Percentiles rank a stretch among this genome's conserved stretches.
Evolutionary conservation across 495 filamentous ascomycete species (phyloP).

Genomic region (Tuber umbilicatum): DNA sequence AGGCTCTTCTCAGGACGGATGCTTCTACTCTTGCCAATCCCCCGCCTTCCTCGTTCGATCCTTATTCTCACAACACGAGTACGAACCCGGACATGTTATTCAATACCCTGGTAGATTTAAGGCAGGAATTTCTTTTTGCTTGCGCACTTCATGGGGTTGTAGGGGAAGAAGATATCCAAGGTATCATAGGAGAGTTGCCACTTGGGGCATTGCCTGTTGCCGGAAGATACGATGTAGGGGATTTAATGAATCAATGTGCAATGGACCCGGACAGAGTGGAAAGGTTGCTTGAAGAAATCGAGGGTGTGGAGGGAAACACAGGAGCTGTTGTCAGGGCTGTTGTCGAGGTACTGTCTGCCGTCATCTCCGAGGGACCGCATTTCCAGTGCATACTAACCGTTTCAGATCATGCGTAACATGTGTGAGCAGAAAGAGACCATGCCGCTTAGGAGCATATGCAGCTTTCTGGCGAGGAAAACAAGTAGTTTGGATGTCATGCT

Average conservation of each 20-base stretch:
- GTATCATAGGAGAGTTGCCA: constrained; percentile 75
- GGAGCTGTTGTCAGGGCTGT: constrained; percentile 80
- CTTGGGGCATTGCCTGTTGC: constrained; percentile 71
- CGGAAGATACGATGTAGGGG: constrained; percentile 68
- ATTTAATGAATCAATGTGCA: constrained; percentile 66
- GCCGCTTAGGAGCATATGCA: constrained; percentile 78
- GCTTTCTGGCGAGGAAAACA: constrained; percentile 68
- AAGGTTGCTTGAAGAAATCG: constrained; percentile 75
- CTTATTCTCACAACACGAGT: constrained; percentile 31
- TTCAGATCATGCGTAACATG: constrained; percentile 65
- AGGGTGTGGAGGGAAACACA: constrained; percentile 91
- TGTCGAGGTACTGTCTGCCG: constrained; percentile 55
- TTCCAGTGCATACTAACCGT: constrained; percentile 17
- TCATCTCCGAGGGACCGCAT: constrained; percentile 14
- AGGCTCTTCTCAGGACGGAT: constrained; percentile 38
- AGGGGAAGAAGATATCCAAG: constrained; percentile 67
- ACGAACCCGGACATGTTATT: constrained; percentile 38
- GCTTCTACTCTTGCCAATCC: constrained; percentile 46
- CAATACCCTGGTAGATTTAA: constrained; percentile 47
- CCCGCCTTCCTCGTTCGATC: constrained; percentile 34
- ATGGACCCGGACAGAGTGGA: constrained; percentile 65
- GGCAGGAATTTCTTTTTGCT: constrained; percentile 87
- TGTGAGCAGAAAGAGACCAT: constrained; percentile 84
- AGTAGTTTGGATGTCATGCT: constrained; percentile 76
- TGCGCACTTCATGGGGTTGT: constrained; percentile 81